A percentile compares a stretch with the other conserved stretches of the same genome.
Conservation (phyloP, 163 green algal genomes). For the Chloromonas sp. region DNA sequence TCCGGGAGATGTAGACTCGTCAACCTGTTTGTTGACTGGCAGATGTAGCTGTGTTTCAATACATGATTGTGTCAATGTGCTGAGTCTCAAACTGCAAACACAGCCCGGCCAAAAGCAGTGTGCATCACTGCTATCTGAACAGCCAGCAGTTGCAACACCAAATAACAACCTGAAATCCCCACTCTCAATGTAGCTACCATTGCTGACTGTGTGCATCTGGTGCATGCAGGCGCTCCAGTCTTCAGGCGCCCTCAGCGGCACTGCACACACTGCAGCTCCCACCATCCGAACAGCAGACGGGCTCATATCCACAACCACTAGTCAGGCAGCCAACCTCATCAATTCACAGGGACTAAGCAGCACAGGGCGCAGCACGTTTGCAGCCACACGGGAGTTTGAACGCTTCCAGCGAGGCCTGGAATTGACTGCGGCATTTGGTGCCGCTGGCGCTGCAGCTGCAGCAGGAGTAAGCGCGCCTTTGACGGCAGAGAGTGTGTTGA, state of each 20-base stretch:
- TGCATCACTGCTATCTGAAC: no score
- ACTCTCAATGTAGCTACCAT: no score
- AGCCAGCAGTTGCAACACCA: no score
- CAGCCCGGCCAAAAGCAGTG: no score
- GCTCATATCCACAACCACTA: not conserved
- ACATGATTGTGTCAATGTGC: no score
- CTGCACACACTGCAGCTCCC: not conserved
- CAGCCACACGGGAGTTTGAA: constrained; percentile 11
- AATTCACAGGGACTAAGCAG: not conserved
- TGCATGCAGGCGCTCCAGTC: not conserved
- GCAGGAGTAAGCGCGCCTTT: not conserved
- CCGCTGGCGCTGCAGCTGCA: not conserved
- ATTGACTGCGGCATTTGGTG: constrained; percentile 1
- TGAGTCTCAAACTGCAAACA: no score
- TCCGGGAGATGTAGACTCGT: not conserved
- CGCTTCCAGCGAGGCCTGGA: constrained; percentile 13
- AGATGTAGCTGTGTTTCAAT: no score
- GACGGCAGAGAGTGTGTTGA: not conserved
- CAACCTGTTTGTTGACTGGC: no score
- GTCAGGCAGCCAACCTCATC: not conserved
- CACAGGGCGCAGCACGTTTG: constrained; percentile 7
- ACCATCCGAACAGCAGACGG: not conserved
- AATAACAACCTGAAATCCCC: no score
- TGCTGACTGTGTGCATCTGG: no score
- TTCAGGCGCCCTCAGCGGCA: not conserved